Evolutionary conservation across 805 yeast genomes (phyloP).

Genomic region (Blastobotrys muscicola): DNA sequence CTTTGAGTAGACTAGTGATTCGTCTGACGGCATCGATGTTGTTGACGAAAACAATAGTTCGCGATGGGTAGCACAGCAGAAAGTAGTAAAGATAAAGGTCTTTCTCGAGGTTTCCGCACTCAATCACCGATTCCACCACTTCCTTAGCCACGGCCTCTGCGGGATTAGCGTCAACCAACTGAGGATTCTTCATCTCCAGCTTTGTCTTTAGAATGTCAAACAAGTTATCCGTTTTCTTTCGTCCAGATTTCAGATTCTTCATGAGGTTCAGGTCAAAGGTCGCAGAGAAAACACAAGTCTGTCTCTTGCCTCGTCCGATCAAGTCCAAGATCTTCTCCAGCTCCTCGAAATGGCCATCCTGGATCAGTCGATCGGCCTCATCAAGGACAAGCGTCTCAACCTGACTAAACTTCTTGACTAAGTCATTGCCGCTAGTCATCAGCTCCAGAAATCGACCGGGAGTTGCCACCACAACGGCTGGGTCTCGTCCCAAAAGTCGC

Average conservation of each 20-base stretch:
- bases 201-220: constrained; percentile 56
- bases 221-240: constrained; percentile 40
- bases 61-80: constrained; percentile 74
- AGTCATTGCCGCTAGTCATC: constrained; percentile 36
- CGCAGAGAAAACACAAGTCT: constrained; percentile 90
- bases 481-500: constrained; percentile 57
- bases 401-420: constrained; percentile 34
- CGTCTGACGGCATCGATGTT: constrained; percentile 93
- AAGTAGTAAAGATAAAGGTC: constrained; percentile 87
- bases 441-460: constrained; percentile 87
- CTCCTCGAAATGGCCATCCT: constrained; percentile 95
- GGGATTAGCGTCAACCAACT: constrained; percentile 78
- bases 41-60: constrained; percentile 85
- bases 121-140: constrained; percentile 78
- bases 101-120: constrained; percentile 83
- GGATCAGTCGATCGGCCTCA: constrained; percentile 91
- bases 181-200: constrained; percentile 65
- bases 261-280: constrained; percentile 81
- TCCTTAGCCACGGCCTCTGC: constrained; percentile 64
- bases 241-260: constrained; percentile 51
- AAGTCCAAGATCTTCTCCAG: constrained; percentile 70
- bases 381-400: constrained; percentile 61
- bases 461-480: constrained; percentile 81
- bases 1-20: constrained; percentile 62
- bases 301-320: constrained; percentile 51